These are phyloP conservation scores for Laetiporus sulphureus DNA, from an alignment of 1,284 basidiomycete species.

Conservation along the genomic window DNA sequence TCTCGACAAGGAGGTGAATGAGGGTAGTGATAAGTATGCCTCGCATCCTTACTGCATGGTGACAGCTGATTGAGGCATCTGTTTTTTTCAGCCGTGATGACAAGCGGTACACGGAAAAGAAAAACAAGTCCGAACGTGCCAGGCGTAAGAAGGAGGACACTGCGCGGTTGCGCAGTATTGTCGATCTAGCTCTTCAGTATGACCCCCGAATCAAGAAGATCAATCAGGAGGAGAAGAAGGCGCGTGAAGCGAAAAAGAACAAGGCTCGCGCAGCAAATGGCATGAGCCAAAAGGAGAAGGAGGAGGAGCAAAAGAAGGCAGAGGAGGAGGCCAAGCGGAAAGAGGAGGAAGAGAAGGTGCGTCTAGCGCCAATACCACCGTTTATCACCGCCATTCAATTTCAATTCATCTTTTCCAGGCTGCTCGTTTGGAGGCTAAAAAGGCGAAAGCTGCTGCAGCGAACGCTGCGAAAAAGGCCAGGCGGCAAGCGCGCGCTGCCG, in stretches of 20 bases:
- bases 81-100: conserved; percentile 85
- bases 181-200: conserved; percentile 80
- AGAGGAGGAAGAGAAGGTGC: conserved; percentile 63
- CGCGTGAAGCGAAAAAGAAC: conserved; percentile 84
- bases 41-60: background rate
- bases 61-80: conserved; percentile 9
- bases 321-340: conserved; percentile 56
- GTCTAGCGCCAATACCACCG: conserved; percentile 7
- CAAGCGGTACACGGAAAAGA: conserved; percentile 98
- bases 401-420: conserved; percentile 30
- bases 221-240: conserved; percentile 95
- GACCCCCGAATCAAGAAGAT: conserved; percentile 98
- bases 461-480: conserved; percentile 96
- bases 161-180: conserved; percentile 80
- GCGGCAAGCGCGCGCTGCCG: conserved; percentile 42
- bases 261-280: conserved; percentile 39
- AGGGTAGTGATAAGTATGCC: conserved; percentile 86
- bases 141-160: conserved; percentile 98
- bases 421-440: conserved; percentile 77
- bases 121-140: conserved; percentile 96
- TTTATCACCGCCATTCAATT: conserved; percentile 3
- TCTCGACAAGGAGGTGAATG: conserved; percentile 97
- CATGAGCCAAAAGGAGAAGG: conserved; percentile 51
- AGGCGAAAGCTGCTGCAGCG: conserved; percentile 76
- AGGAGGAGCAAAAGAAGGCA: conserved; percentile 70